Conservation (phyloP, 2,329 filamentous ascomycete species). For the Furcasterigmium furcatum region DNA sequence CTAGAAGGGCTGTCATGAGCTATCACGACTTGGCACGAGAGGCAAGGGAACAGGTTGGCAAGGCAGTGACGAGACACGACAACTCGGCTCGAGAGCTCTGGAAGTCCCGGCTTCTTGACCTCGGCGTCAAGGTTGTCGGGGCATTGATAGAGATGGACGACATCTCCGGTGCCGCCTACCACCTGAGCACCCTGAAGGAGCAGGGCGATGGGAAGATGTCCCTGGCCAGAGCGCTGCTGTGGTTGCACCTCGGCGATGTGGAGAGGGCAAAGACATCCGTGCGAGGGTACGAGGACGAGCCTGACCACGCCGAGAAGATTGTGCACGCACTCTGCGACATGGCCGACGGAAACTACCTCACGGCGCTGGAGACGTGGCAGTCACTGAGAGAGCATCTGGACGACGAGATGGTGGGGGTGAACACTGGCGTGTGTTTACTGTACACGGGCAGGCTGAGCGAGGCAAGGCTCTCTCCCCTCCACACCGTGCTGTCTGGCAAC, state of each 20-base stretch:
- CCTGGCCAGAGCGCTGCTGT: constrained; percentile 62
- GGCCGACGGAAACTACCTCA: constrained; percentile 70
- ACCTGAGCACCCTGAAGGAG: constrained; percentile 59
- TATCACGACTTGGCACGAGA: constrained; percentile 86
- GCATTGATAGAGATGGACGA: constrained; percentile 86
- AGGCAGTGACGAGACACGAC: constrained; percentile 39
- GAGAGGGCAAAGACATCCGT: constrained; percentile 61
- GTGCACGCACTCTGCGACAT: constrained; percentile 71
- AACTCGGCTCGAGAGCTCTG: constrained; percentile 61
- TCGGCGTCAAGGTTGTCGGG: constrained; percentile 65
- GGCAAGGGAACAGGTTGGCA: constrained; percentile 59
- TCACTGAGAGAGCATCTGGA: constrained; percentile 34
- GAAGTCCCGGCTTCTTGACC: constrained; percentile 68
- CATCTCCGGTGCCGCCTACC: constrained; percentile 71
- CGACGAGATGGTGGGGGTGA: constrained; percentile 74
- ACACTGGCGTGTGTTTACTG: constrained; percentile 78
- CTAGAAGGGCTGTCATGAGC: constrained; percentile 79
- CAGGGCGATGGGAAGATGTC: constrained; percentile 35
- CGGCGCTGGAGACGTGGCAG: constrained; percentile 62
- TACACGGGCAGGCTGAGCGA: constrained; percentile 76
- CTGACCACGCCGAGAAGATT: constrained; percentile 39
- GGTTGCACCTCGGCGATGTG: constrained; percentile 76
- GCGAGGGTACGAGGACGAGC: constrained; percentile 16
- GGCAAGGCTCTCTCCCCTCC: constrained; percentile 42
- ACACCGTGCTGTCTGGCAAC: neutral